A percentile compares a stretch with the other conserved stretches of the same genome.
Evolutionary conservation across 1,139 yeast species (phyloP).

Genomic region (Candida sojae): DNA sequence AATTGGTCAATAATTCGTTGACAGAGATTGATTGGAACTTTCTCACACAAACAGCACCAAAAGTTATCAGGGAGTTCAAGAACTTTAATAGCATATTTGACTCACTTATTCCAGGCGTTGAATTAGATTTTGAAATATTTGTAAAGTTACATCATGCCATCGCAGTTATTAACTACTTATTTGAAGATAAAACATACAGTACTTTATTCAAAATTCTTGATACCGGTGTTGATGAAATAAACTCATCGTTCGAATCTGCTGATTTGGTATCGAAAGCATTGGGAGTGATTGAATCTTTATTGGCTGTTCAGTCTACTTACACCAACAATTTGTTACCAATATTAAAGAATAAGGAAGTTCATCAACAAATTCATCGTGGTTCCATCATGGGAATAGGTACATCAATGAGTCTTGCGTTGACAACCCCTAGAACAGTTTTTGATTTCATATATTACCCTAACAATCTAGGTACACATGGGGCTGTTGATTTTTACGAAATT

Average conservation of each 20-base stretch:
- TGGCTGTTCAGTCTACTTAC: conserved; percentile 54
- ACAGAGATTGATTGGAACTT: conserved; percentile 65
- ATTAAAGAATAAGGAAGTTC: conserved; percentile 23
- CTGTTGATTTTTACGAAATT: conserved; percentile 68
- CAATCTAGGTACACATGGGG: conserved; percentile 60
- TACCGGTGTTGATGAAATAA: conserved; percentile 55
- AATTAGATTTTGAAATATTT: conserved; percentile 33
- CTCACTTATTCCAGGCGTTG: conserved; percentile 19
- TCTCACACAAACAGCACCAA: conserved; percentile 43
- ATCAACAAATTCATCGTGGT: conserved; percentile 8
- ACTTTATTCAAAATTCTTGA: conserved; percentile 55
- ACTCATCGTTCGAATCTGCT: conserved; percentile 29
- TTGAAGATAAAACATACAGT: conserved; percentile 57
- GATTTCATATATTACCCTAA: conserved; percentile 57
- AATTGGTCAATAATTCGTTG: conserved; percentile 55
- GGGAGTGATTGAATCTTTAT: conserved; percentile 46
- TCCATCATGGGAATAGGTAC: conserved; percentile 26
- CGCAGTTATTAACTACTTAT: conserved; percentile 61
- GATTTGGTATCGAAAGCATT: conserved; percentile 32
- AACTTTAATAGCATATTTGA: conserved; percentile 54
- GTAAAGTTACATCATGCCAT: conserved; percentile 69
- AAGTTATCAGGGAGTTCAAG: conserved; percentile 30
- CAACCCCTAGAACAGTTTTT: conserved; percentile 35
- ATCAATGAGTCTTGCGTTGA: conserved; percentile 28
- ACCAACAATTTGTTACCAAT: conserved; percentile 27